A percentile compares a stretch with the other conserved stretches of the same genome.
Conservation (phyloP, 441 rosid genomes). For the Jatropha podagrica region DNA sequence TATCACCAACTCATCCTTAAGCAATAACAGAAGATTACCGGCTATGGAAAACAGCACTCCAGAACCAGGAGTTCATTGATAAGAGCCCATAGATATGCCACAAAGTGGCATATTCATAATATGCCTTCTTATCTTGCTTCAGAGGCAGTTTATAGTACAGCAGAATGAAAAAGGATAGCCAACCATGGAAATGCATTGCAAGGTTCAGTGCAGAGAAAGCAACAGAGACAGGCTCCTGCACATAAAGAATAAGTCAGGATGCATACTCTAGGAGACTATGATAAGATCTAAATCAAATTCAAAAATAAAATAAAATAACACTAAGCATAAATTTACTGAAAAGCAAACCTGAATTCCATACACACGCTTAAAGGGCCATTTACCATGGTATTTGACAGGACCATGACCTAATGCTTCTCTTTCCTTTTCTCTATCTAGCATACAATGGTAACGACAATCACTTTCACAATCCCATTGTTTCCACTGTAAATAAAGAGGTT, state of each 20-base stretch:
- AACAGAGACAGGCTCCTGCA: slow-evolving; percentile 86
- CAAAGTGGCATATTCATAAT: slow-evolving; percentile 67
- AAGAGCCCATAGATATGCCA: slow-evolving; percentile 78
- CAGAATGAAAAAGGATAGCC: slow-evolving; percentile 83
- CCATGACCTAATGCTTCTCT: slow-evolving; percentile 49
- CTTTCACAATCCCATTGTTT: slow-evolving; percentile 76
- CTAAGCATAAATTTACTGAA: slow-evolving; percentile 12
- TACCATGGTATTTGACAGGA: slow-evolving; percentile 90
- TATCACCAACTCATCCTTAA: background rate
- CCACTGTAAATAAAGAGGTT: slow-evolving; percentile 77
- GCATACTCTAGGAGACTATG: background rate
- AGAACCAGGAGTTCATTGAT: slow-evolving; percentile 87
- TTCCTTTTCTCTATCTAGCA: slow-evolving; percentile 73
- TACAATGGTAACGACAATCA: slow-evolving; percentile 86
- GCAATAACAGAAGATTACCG: slow-evolving; percentile 43
- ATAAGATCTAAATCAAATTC: background rate
- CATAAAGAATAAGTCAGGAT: slow-evolving; percentile 22
- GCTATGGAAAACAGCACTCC: slow-evolving; percentile 89
- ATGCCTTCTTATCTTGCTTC: slow-evolving; percentile 57
- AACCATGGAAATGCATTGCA: slow-evolving; percentile 83
- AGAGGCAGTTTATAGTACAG: slow-evolving; percentile 69
- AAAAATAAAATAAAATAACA: slow-evolving; percentile 3
- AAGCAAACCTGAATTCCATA: slow-evolving; percentile 77
- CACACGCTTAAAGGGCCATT: slow-evolving; percentile 91
- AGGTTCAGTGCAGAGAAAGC: slow-evolving; percentile 86